Evolutionary conservation across 2,329 filamentous ascomycete genomes (phyloP).

Genomic region (Paracorniculantispora psalliotae): DNA sequence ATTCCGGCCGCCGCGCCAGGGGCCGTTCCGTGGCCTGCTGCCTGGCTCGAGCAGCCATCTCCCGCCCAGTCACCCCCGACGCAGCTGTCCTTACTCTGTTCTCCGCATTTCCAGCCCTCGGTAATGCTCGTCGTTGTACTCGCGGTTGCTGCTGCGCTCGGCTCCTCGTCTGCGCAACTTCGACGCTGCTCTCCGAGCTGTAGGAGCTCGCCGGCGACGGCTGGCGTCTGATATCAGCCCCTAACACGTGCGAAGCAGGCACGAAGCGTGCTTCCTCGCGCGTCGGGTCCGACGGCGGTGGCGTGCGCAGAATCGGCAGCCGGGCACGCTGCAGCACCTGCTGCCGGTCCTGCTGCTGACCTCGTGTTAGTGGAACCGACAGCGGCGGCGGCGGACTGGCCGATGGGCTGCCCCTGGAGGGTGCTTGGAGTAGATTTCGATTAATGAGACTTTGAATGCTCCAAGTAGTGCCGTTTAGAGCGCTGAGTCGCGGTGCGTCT

Average conservation of each 20-base stretch:
- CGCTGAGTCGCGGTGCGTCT: conserved; percentile 3
- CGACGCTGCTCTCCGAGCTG: not conserved
- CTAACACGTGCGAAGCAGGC: conserved; percentile 1
- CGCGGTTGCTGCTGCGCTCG: not conserved
- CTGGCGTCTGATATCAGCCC: not conserved
- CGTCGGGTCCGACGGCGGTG: conserved; percentile 22
- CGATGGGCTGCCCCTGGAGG: not conserved
- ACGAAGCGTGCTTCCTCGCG: conserved; percentile 10
- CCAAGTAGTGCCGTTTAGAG: conserved; percentile 3
- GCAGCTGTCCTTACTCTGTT: no score
- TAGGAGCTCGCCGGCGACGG: not conserved
- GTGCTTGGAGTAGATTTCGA: not conserved
- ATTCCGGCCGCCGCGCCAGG: not conserved
- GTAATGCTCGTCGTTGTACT: not conserved
- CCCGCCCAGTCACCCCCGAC: not conserved
- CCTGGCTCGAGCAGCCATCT: not conserved
- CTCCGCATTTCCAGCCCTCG: not conserved
- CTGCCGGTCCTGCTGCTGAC: not conserved
- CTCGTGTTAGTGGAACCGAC: conserved; percentile 13
- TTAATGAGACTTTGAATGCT: not conserved
- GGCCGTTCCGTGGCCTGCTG: not conserved
- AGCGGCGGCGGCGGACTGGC: not conserved
- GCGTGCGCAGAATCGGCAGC: conserved; percentile 19
- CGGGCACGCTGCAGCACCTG: not conserved
- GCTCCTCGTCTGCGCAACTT: not conserved